These are phyloP conservation scores for Microsporum canis DNA, from an alignment of 2,329 filamentous ascomycete genomes.

Conservation along the genomic window DNA sequence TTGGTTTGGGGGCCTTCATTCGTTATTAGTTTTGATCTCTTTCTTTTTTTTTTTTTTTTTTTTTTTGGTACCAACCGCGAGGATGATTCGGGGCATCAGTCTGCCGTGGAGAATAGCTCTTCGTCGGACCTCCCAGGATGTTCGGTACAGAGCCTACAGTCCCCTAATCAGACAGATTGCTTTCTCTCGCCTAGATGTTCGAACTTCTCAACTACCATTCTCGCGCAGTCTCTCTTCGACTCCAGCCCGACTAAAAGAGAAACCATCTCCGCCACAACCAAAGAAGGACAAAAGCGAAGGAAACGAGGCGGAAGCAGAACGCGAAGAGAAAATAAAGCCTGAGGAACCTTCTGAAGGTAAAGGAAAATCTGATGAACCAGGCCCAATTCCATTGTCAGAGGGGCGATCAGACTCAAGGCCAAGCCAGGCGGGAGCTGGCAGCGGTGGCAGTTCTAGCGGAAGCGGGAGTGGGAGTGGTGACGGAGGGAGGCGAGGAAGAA, in stretches of 20 bases:
- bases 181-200: constrained; percentile 11
- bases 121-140: constrained; percentile 38
- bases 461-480: constrained; percentile 28
- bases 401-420: constrained; percentile 33
- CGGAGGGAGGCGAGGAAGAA: constrained; percentile 47
- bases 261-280: constrained; percentile 37
- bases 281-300: constrained; percentile 33
- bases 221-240: constrained; percentile 36
- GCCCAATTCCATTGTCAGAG: constrained; percentile 28
- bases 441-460: constrained; percentile 29
- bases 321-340: constrained; percentile 23
- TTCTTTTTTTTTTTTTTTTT: constrained; percentile 3
- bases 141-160: constrained; percentile 25
- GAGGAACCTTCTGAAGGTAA: constrained; percentile 25
- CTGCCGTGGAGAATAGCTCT: constrained; percentile 55
- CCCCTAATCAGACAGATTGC: constrained; percentile 25
- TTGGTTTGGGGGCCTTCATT: background rate
- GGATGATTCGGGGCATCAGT: constrained; percentile 54
- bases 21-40: background rate
- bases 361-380: constrained; percentile 41
- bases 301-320: constrained; percentile 30
- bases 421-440: constrained; percentile 40
- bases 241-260: constrained; percentile 45
- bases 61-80: background rate
- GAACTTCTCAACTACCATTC: constrained; percentile 15